Conservation (phyloP, 2,329 filamentous ascomycete species). For the Hysterium pulicare region DNA sequence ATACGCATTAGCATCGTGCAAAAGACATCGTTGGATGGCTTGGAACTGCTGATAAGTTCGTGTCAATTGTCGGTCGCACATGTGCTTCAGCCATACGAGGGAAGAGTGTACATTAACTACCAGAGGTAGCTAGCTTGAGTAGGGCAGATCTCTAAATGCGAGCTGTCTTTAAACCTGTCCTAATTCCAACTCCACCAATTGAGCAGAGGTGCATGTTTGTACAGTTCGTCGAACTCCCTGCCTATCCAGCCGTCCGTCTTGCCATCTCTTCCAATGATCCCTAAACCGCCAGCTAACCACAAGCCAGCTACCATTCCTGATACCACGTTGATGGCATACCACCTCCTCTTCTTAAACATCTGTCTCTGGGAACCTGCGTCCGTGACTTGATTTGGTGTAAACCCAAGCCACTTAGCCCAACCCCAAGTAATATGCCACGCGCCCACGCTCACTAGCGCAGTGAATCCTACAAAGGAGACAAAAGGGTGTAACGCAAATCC, state of each 20-base stretch:
- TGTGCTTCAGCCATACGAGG: no score
- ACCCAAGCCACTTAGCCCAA: conserved; percentile 74
- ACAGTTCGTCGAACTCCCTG: conserved; percentile 74
- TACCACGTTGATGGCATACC: conserved; percentile 68
- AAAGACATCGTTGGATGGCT: no score
- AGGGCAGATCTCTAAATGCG: no score
- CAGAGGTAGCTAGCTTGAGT: no score
- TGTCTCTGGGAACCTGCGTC: conserved; percentile 48
- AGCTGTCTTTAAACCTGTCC: no score
- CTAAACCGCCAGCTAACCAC: conserved; percentile 82
- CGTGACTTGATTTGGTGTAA: conserved; percentile 56
- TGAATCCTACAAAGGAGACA: conserved; percentile 67
- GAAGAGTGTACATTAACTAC: no score
- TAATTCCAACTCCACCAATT: conserved; percentile 51
- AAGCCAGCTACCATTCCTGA: conserved; percentile 56
- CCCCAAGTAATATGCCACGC: conserved; percentile 82
- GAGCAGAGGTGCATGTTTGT: conserved; percentile 57
- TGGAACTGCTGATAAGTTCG: no score
- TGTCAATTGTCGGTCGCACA: no score
- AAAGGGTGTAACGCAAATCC: conserved; percentile 71
- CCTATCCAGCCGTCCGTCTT: conserved; percentile 73
- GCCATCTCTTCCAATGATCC: conserved; percentile 71
- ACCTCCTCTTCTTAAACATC: conserved; percentile 59
- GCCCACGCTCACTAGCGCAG: conserved; percentile 62
- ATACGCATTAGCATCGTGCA: no score